These are phyloP conservation scores for Chlorella vulgaris DNA, from an alignment of 139 green algal species.

Conservation along the genomic window DNA sequence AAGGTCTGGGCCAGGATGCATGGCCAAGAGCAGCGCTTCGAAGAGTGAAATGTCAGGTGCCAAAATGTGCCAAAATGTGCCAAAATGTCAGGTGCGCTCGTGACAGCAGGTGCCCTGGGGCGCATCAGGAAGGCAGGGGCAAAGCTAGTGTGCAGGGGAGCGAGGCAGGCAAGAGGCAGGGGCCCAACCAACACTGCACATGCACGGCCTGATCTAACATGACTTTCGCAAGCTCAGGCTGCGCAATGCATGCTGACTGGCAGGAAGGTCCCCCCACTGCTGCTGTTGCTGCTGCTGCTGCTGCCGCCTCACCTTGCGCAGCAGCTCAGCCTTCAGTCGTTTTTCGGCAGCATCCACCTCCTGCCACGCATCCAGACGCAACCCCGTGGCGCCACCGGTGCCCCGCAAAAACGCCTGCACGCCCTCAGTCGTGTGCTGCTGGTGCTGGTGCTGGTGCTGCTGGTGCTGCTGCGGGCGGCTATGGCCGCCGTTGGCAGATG, in stretches of 20 bases:
- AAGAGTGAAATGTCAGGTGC: no score
- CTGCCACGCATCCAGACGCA: conserved; percentile 33
- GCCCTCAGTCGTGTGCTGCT: background rate
- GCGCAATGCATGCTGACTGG: background rate
- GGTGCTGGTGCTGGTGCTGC: no score
- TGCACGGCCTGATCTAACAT: no score
- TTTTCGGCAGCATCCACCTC: conserved; percentile 8
- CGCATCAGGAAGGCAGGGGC: no score
- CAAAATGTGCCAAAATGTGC: no score
- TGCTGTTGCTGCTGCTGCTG: background rate
- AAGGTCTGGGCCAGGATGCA: background rate
- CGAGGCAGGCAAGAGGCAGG: background rate
- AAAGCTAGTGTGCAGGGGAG: no score
- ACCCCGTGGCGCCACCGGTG: background rate
- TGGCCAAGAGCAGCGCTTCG: background rate
- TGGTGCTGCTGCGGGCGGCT: background rate
- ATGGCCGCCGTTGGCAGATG: background rate
- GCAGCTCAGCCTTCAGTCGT: conserved; percentile 13
- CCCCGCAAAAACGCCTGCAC: conserved; percentile 16
- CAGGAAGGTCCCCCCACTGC: background rate
- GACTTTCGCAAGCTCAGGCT: background rate
- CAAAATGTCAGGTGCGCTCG: no score
- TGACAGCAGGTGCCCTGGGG: no score
- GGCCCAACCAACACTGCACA: no score
- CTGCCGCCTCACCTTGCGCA: background rate